Evolutionary conservation across 495 filamentous ascomycete genomes (phyloP).

Genomic region (Neurospora sp.): DNA sequence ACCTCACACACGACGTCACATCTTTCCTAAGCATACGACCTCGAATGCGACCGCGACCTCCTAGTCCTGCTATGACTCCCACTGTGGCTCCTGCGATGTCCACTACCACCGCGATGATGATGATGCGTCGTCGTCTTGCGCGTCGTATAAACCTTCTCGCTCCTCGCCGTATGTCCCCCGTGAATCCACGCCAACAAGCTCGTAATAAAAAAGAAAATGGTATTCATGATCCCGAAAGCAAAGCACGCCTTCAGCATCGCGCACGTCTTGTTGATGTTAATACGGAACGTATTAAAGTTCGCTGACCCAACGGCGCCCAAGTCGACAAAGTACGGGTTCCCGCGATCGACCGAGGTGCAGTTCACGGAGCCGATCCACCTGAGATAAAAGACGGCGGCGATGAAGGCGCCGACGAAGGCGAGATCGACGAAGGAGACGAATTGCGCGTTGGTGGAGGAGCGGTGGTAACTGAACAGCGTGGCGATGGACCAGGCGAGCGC

Average conservation of each 20-base stretch:
- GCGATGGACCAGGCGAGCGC: slow-evolving; percentile 69
- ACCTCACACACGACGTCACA: background rate
- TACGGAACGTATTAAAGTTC: slow-evolving; percentile 29
- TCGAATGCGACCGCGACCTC: slow-evolving; percentile 8
- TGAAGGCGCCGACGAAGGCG: slow-evolving; percentile 70
- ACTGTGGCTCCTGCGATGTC: slow-evolving; percentile 2
- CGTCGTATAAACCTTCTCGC: slow-evolving; percentile 5
- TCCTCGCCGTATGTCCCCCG: slow-evolving; percentile 18
- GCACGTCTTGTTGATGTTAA: slow-evolving; percentile 62
- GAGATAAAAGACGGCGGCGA: slow-evolving; percentile 68
- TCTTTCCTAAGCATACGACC: slow-evolving; percentile 8
- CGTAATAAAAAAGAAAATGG: slow-evolving; percentile 71
- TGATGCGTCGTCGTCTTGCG: background rate
- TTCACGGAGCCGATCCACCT: slow-evolving; percentile 55
- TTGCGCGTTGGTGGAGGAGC: slow-evolving; percentile 55
- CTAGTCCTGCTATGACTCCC: slow-evolving; percentile 4
- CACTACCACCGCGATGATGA: background rate
- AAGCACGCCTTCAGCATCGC: slow-evolving; percentile 82
- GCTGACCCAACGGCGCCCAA: slow-evolving; percentile 51
- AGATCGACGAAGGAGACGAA: slow-evolving; percentile 77
- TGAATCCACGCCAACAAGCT: slow-evolving; percentile 52
- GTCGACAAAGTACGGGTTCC: slow-evolving; percentile 39
- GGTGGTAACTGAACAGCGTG: slow-evolving; percentile 72
- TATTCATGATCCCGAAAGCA: slow-evolving; percentile 82
- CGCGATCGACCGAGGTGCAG: slow-evolving; percentile 48